Conservation (phyloP, 2,329 filamentous ascomycete species). For the Aspergillus latus region DNA sequence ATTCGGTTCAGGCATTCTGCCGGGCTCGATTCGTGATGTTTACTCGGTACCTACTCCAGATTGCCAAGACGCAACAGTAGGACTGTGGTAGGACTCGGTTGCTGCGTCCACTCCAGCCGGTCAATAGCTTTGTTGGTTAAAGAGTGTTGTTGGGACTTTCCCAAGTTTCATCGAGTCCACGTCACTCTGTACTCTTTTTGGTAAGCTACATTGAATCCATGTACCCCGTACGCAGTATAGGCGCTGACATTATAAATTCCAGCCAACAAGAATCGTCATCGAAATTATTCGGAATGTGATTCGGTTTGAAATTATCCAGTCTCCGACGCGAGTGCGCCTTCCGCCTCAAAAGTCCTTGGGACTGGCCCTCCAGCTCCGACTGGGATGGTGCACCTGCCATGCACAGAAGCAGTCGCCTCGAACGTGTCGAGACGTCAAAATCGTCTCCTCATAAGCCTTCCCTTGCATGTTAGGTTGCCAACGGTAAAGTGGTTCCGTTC, state of each 20-base stretch:
- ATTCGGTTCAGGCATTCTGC: not conserved
- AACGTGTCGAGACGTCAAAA: constrained; percentile 1
- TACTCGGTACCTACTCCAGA: not conserved
- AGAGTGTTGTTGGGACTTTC: not conserved
- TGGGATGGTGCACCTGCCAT: constrained; percentile 21
- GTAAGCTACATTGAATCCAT: constrained; percentile 2
- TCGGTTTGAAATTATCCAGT: not conserved
- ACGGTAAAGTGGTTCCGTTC: no score
- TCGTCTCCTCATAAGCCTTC: not conserved
- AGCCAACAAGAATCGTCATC: not conserved
- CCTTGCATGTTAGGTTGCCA: no score
- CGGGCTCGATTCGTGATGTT: not conserved
- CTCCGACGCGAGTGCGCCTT: not conserved
- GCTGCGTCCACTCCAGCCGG: not conserved
- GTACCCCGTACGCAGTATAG: not conserved
- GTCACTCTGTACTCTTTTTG: constrained; percentile 5
- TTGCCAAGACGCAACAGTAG: no score
- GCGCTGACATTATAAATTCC: not conserved
- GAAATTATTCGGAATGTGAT: not conserved
- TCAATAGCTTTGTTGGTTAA: not conserved
- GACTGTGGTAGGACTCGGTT: not conserved
- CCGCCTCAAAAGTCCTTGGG: no score
- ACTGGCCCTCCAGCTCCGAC: not conserved
- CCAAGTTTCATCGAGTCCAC: not conserved
- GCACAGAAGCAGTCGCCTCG: constrained; percentile 6